These are phyloP conservation scores for Cordyceps fumosorosea DNA, from an alignment of 2,329 filamentous ascomycete species.

Conservation along the genomic window DNA sequence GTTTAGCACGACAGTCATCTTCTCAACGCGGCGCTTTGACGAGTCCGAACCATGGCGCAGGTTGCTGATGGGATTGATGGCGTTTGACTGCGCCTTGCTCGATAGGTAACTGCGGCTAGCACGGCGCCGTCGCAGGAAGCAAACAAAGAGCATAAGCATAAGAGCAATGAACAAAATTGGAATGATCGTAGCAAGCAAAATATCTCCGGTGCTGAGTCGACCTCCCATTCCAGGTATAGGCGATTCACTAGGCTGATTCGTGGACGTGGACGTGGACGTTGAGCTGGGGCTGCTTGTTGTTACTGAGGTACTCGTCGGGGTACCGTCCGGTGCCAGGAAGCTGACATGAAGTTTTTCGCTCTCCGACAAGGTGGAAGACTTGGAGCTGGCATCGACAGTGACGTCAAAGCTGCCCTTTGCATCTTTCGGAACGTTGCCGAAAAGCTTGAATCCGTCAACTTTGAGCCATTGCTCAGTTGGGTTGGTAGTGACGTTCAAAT, in stretches of 20 bases:
- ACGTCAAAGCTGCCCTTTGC: constrained; percentile 26
- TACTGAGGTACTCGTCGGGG: constrained; percentile 19
- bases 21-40: constrained; percentile 20
- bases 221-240: constrained; percentile 15
- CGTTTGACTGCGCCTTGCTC: constrained; percentile 26
- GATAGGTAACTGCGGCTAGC: constrained; percentile 23
- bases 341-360: constrained; percentile 31
- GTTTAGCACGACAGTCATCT: constrained; percentile 13
- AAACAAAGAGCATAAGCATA: constrained; percentile 27
- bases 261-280: constrained; percentile 20
- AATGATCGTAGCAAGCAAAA: constrained; percentile 39
- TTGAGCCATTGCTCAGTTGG: constrained; percentile 38
- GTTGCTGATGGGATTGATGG: constrained; percentile 26
- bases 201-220: constrained; percentile 25
- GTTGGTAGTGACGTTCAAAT: constrained; percentile 29
- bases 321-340: constrained; percentile 24
- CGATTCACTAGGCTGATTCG: constrained; percentile 19
- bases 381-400: constrained; percentile 28
- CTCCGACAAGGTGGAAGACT: constrained; percentile 27
- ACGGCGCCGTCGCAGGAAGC: constrained; percentile 27
- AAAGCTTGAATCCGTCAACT: constrained; percentile 31
- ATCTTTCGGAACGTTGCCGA: constrained; percentile 33
- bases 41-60: constrained; percentile 22
- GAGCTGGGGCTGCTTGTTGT: constrained; percentile 20
- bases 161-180: constrained; percentile 33